Base-by-base conservation (phyloP, 2,329 filamentous ascomycete genomes). In the Spiromastix sp. region DNA sequence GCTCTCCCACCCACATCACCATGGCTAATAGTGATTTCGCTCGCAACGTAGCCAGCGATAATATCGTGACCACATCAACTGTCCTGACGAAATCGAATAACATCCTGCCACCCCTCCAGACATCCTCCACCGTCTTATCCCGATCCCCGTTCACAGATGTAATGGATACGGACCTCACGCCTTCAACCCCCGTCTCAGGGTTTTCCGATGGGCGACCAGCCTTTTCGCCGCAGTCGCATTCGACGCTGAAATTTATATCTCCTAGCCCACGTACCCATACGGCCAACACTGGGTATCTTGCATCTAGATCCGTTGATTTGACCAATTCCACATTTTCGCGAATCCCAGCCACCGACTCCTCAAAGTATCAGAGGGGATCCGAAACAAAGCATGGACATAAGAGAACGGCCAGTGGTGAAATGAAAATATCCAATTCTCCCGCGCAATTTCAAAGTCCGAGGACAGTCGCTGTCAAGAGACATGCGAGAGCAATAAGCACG, bases 331-430 rank as follows among this genome's bases (percentile, higher is more conserved):
- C 39, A 16, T 13, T 41, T 19, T 42, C 45, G 12, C 34, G 13
- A 20, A 29, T 42, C n/a, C 37, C 12, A 28, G 35, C 40, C 8
- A 20, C 32, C 4, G 45, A 42, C 34, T 39, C 42, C 7, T 34
- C 45, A 6, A 42, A 40, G 21, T 12, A 17, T 19, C 30, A 30
- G 26, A 30, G 24, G 8, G 25, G 26, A 10, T 28, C 34, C 17
- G 41, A 36, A 25, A 33, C 47, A 34, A 42, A 40, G 19, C 44
- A 46, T 8, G 68, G 72, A 12, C 74, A 76, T 42, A 93, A 93
- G 62, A 72, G 85, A 46, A 89, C 76, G 49, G 82, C 83, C 21
- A 80, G 82, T 51, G 85, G 84, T 27, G 66, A 74, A 32, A 68
- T 86, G 38, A 93, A 86, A 60, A 57, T 67, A 44, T 43, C 44